These are phyloP conservation scores for Microbotryomycetes sp. DNA, from an alignment of 1,284 basidiomycete genomes.

Conservation along the genomic window DNA sequence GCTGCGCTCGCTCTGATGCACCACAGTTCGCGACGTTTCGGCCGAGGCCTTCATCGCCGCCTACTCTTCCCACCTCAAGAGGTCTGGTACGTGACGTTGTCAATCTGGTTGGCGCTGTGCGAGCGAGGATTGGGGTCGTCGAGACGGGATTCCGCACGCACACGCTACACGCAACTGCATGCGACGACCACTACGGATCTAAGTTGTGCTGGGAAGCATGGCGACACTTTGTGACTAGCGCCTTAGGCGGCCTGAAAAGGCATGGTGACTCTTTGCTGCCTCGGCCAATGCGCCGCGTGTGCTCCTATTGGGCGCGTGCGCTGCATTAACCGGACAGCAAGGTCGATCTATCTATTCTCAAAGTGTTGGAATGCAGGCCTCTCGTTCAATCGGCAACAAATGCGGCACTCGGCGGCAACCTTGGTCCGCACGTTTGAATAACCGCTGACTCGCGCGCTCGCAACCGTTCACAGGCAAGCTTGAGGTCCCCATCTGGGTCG, in stretches of 20 bases:
- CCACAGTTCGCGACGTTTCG: slow-evolving; percentile 43
- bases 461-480: slow-evolving; percentile 59
- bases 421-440: background rate
- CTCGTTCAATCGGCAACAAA: background rate
- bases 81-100: slow-evolving; percentile 54
- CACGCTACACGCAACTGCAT: background rate
- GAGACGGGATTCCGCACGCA: too few species aligned
- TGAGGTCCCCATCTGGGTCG: slow-evolving; percentile 98
- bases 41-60: slow-evolving; percentile 85
- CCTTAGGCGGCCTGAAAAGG: slow-evolving; percentile 34
- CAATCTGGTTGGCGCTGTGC: too few species aligned
- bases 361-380: background rate
- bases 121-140: too few species aligned
- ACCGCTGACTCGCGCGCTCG: background rate
- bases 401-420: background rate
- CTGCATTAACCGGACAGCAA: background rate
- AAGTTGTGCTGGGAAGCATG: slow-evolving; percentile 21
- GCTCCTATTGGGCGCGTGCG: background rate
- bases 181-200: slow-evolving; percentile 6
- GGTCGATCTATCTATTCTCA: background rate
- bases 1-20: background rate
- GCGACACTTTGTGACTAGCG: slow-evolving; percentile 9
- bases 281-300: background rate
- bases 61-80: slow-evolving; percentile 89
- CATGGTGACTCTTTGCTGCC: background rate